phyloP scores from a whole-genome alignment of 805 yeast species.

The Isabelozyma gotoi region DNA sequence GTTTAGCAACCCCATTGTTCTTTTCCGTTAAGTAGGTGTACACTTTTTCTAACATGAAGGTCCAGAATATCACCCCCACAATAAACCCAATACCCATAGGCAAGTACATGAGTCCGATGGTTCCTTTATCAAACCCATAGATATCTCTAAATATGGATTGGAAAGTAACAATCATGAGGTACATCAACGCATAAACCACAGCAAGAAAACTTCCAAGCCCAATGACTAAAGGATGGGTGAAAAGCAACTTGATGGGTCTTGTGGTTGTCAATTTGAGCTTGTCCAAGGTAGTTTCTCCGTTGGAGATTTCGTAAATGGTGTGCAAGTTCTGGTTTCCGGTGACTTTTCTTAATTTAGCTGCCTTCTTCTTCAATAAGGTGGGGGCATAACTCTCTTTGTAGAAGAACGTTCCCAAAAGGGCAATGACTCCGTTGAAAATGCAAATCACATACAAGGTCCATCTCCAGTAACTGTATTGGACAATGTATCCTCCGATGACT shows the following conservation, averaged over 20 bases:
- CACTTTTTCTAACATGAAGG: constrained; percentile 22
- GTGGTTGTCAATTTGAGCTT: constrained; percentile 23
- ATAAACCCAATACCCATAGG: constrained; percentile 39
- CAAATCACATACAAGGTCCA: constrained; percentile 37
- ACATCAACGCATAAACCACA: constrained; percentile 41
- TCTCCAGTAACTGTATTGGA: constrained; percentile 30
- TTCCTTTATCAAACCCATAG: constrained; percentile 32
- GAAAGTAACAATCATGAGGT: constrained; percentile 39
- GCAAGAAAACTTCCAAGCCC: constrained; percentile 44
- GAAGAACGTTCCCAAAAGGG: constrained; percentile 27
- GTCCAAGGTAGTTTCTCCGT: constrained; percentile 21
- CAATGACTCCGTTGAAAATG: constrained; percentile 34
- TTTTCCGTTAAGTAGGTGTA: constrained; percentile 21
- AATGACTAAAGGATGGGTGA: constrained; percentile 36
- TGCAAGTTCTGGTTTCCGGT: constrained; percentile 38
- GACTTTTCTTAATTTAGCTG: constrained; percentile 24
- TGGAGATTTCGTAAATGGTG: constrained; percentile 36
- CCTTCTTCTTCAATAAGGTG: constrained; percentile 26
- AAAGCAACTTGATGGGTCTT: constrained; percentile 32
- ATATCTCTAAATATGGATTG: constrained; percentile 28
- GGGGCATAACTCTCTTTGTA: constrained; percentile 39
- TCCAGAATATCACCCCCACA: constrained; percentile 32
- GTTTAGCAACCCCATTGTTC: constrained; percentile 34
- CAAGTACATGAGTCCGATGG: constrained; percentile 36
- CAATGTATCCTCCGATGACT: constrained; percentile 35